Conservation (phyloP, 148 eudicot genomes). For the Camellia sinensis region DNA sequence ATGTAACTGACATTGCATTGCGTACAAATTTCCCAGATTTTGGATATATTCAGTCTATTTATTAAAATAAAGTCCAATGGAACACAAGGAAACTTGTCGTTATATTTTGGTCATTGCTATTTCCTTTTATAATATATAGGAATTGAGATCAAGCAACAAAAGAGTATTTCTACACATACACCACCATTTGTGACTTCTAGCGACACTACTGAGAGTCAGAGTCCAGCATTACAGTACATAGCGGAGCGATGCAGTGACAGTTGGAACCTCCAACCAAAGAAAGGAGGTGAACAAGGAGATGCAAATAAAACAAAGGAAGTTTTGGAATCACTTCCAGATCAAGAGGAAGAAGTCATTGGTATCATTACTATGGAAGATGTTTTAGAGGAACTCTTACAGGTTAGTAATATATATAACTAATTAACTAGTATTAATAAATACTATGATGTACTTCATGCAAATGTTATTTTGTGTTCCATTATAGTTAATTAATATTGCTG, state of each 20-base stretch:
- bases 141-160: conserved; percentile 21
- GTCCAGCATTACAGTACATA: conserved; percentile 23
- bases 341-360: conserved; percentile 63
- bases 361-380: conserved; percentile 93
- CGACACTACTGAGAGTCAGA: conserved; percentile 27
- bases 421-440: background rate
- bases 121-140: too few relatives aligned
- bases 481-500: too few relatives aligned
- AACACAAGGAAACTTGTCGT: background rate
- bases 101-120: background rate
- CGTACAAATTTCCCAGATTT: too few relatives aligned
- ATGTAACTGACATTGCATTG: too few relatives aligned
- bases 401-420: conserved; percentile 19
- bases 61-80: background rate
- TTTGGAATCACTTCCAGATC: conserved; percentile 28
- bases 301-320: conserved; percentile 18
- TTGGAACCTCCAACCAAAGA: conserved; percentile 12
- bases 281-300: conserved; percentile 13
- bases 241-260: conserved; percentile 26
- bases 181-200: conserved; percentile 34
- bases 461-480: too few relatives aligned
- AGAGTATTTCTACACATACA: conserved; percentile 29
- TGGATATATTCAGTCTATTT: too few relatives aligned
- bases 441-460: too few relatives aligned
- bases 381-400: conserved; percentile 79